A percentile compares a stretch with the other conserved stretches of the same genome.
Conservation (phyloP, 2,329 filamentous ascomycete species). For the Dactylella cylindrospora region DNA sequence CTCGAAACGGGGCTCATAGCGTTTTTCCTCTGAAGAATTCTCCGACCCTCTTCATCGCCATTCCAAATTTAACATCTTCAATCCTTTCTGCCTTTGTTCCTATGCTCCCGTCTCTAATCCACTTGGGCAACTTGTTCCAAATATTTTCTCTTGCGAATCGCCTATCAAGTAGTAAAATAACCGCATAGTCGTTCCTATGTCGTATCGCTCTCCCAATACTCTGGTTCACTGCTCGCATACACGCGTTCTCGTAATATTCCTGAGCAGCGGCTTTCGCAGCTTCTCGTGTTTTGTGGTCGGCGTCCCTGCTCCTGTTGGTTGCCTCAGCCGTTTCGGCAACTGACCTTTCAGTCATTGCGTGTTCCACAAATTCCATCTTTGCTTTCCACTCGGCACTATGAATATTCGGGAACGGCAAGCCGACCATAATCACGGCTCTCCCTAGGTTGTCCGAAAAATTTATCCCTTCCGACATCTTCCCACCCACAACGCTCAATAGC, state of each 20-base stretch:
- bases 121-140: constrained; percentile 76
- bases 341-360: constrained; percentile 56
- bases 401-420: constrained; percentile 88
- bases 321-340: constrained; percentile 13
- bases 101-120: constrained; percentile 73
- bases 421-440: constrained; percentile 85
- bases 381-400: constrained; percentile 90
- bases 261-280: constrained; percentile 53
- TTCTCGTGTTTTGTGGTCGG: constrained; percentile 41
- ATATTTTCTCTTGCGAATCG: constrained; percentile 76
- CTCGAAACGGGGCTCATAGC: not conserved
- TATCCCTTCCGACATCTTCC: constrained; percentile 94
- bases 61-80: constrained; percentile 53
- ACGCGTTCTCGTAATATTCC: constrained; percentile 62
- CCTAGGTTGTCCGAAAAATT: constrained; percentile 91
- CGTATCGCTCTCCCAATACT: constrained; percentile 90
- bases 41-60: constrained; percentile 62
- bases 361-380: constrained; percentile 81
- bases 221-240: constrained; percentile 96
- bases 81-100: not conserved
- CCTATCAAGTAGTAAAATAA: constrained; percentile 80
- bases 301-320: constrained; percentile 26
- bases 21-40: constrained; percentile 63
- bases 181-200: constrained; percentile 83
- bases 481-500: constrained; percentile 86